These are phyloP conservation scores for Sistotremastrum niveocremeum DNA, from an alignment of 768 basidiomycete genomes.

Conservation along the genomic window DNA sequence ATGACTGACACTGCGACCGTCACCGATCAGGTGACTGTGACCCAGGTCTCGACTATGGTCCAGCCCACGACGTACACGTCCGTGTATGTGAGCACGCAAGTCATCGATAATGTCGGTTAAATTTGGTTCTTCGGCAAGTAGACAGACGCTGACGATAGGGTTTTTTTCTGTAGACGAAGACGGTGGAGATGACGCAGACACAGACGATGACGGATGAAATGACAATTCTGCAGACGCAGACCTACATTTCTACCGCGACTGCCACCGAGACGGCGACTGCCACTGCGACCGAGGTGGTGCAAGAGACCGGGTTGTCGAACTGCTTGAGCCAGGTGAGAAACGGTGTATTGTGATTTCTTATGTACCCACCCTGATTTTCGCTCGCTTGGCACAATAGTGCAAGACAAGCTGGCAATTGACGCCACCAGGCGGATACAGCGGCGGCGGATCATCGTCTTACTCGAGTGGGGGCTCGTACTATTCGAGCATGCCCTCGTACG, in stretches of 20 bases:
- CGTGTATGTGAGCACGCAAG: constrained; percentile 39
- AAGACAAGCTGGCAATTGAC: constrained; percentile 42
- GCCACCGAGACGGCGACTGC: constrained; percentile 18
- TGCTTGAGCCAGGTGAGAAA: constrained; percentile 34
- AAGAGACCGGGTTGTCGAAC: constrained; percentile 27
- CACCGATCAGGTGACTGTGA: constrained; percentile 21
- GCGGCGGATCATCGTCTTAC: background rate
- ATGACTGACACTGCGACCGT: constrained; percentile 24
- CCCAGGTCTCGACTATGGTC: constrained; percentile 24
- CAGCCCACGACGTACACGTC: constrained; percentile 47
- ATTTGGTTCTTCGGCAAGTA: background rate
- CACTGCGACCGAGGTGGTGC: constrained; percentile 25
- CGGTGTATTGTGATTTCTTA: constrained; percentile 2
- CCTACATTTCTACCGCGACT: constrained; percentile 23
- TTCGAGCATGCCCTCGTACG: background rate
- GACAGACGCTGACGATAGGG: constrained; percentile 1
- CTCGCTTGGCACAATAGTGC: constrained; percentile 26
- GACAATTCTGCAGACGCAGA: constrained; percentile 37
- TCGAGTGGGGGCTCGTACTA: background rate
- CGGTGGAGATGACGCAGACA: constrained; percentile 42
- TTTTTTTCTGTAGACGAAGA: constrained; percentile 33
- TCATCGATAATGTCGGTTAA: constrained; percentile 39
- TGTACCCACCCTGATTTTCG: constrained; percentile 5
- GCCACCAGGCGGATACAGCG: constrained; percentile 15
- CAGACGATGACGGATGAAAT: constrained; percentile 34